Percentiles rank a stretch among this genome's conserved stretches.
phyloP scores from a whole-genome alignment of 345 rosid species.

The Citropsis articulata region DNA sequence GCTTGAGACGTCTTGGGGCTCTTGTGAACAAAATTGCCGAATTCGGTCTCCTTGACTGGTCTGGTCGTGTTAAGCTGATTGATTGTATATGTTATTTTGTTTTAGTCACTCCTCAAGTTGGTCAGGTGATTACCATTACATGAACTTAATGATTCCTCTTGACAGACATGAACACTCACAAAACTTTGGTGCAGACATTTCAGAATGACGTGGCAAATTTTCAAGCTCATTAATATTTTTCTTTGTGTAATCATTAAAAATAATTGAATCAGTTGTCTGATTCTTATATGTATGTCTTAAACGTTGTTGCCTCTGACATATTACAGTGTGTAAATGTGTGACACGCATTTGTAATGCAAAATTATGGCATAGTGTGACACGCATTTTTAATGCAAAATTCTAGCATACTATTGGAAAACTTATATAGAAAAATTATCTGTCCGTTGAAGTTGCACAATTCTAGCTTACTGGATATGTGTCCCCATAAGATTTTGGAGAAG shows the following conservation, averaged over 20 bases:
- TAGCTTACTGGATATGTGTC: not conserved
- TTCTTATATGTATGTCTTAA: not conserved
- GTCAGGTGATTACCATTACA: slow-evolving; percentile 56
- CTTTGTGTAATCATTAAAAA: not conserved
- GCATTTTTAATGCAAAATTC: too few species aligned
- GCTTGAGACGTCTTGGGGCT: slow-evolving; percentile 51
- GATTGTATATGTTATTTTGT: slow-evolving; percentile 72
- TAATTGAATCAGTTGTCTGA: slow-evolving; percentile 2
- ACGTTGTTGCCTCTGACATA: not conserved
- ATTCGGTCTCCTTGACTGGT: slow-evolving; percentile 75
- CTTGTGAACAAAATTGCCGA: slow-evolving; percentile 68
- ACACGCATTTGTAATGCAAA: not conserved
- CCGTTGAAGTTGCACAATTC: too few species aligned
- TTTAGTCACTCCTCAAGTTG: slow-evolving; percentile 65
- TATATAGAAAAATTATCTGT: too few species aligned
- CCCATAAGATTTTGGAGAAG: not conserved
- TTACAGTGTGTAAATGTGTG: not conserved
- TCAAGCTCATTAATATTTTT: not conserved
- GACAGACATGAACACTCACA: not conserved
- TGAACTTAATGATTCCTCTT: not conserved
- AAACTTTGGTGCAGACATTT: not conserved
- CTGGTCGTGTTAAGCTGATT: slow-evolving; percentile 73
- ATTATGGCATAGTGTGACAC: not conserved
- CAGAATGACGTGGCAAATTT: not conserved
- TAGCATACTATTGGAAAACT: too few species aligned